Evolutionary conservation across 2,329 filamentous ascomycete species (phyloP).

Genomic region (Fusarium sp.): DNA sequence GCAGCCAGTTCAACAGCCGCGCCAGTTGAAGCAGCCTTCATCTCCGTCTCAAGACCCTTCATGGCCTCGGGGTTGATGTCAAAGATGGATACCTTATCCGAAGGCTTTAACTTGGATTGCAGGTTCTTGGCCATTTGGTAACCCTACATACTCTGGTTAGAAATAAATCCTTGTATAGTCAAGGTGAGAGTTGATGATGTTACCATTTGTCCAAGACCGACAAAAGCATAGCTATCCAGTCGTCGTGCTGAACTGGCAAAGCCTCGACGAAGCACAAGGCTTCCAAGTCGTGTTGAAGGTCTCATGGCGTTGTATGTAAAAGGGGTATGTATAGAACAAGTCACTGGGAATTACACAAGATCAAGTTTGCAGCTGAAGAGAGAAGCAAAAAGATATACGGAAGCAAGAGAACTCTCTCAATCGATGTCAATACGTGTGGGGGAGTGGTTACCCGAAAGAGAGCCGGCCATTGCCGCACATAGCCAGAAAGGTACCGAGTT

Average conservation of each 20-base stretch:
- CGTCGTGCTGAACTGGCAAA: constrained; percentile 61
- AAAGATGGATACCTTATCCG: constrained; percentile 64
- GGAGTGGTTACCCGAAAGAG: constrained; percentile 41
- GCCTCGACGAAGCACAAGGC: constrained; percentile 54
- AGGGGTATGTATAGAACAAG: not conserved
- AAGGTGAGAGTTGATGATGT: constrained; percentile 26
- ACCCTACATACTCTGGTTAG: constrained; percentile 52
- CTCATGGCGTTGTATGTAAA: constrained; percentile 25
- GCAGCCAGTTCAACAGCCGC: constrained; percentile 58
- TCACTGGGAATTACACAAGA: not conserved
- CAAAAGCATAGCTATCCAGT: constrained; percentile 67
- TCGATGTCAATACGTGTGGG: constrained; percentile 19
- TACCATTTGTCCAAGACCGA: constrained; percentile 72
- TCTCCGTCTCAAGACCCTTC: constrained; percentile 59
- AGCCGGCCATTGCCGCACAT: constrained; percentile 52
- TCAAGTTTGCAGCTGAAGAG: not conserved
- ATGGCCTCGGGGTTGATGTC: constrained; percentile 65
- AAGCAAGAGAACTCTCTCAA: not conserved
- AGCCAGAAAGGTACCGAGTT: constrained; percentile 40
- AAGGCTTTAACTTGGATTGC: constrained; percentile 63
- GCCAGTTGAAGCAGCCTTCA: constrained; percentile 56
- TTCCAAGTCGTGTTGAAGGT: constrained; percentile 37
- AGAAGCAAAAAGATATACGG: constrained; percentile 1
- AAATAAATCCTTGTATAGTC: not conserved
- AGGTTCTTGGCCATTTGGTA: constrained; percentile 73